A percentile compares a stretch with the other conserved stretches of the same genome.
These are phyloP conservation scores for Globisporangium paroecandrum DNA, from an alignment of 352 stramenopile genomes.

Conservation along the genomic window DNA sequence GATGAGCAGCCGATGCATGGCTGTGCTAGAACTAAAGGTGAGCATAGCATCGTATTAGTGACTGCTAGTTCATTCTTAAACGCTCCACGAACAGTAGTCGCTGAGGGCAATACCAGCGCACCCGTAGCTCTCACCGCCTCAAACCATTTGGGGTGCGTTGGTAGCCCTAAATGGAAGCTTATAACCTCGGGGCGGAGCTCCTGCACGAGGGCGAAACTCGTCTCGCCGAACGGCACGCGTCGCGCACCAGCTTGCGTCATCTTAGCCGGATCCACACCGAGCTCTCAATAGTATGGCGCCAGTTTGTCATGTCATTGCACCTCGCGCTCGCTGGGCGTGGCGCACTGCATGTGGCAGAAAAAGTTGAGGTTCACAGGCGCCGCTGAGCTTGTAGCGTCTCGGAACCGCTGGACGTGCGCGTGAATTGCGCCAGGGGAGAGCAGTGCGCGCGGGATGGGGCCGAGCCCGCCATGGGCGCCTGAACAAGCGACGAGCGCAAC, in stretches of 20 bases:
- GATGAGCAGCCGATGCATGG: no score
- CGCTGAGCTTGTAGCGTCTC: background rate
- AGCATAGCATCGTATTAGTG: no score
- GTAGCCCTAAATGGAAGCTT: slow-evolving; percentile 68
- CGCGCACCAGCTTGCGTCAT: slow-evolving; percentile 14
- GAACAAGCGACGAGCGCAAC: slow-evolving; percentile 28
- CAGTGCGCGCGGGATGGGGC: slow-evolving; percentile 40
- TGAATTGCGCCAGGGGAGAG: slow-evolving; percentile 26
- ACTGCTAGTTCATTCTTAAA: no score
- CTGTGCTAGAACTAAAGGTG: no score
- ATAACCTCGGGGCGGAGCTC: slow-evolving; percentile 44
- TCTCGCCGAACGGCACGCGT: slow-evolving; percentile 24
- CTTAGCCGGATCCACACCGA: background rate
- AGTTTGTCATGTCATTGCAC: slow-evolving; percentile 20
- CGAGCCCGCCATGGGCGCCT: slow-evolving; percentile 58
- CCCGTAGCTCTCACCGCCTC: slow-evolving; percentile 22
- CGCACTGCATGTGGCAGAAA: slow-evolving; percentile 38
- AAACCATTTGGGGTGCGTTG: slow-evolving; percentile 21
- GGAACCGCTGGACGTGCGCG: slow-evolving; percentile 22
- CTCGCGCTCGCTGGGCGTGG: slow-evolving; percentile 14
- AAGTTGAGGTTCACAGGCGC: slow-evolving; percentile 56
- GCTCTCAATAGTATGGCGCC: slow-evolving; percentile 15
- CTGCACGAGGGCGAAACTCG: slow-evolving; percentile 41
- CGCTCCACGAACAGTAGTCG: slow-evolving; percentile 4
- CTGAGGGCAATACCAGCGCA: background rate